Evolutionary conservation across 2,329 filamentous ascomycete genomes (phyloP), one percentile per base, ranked within the genome.

Genomic region (Aphanoascus verrucosus): DNA sequence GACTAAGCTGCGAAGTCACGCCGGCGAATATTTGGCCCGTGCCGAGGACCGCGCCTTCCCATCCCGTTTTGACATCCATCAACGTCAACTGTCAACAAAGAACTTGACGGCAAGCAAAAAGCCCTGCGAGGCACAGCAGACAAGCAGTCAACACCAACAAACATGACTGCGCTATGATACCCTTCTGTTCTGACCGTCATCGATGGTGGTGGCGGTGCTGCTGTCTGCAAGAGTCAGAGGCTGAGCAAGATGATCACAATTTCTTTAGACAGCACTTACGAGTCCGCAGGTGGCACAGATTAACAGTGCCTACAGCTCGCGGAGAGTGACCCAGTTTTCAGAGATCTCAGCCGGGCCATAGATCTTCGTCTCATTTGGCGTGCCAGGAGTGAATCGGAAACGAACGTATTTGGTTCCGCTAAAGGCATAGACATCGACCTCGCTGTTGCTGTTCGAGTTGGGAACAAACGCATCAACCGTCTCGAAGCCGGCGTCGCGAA

Each of bases 361-460:
- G 42, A 46, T 41, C 32, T 34, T 9, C 42, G 32, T 19, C 32
- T 52, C 50, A 31, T 52, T 52, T 28, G 50, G 35, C 19, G 50
- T 40, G 14, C 34, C 40, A 19, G 49, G 49, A n/a, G 15, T 40
- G 41, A 45, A 52, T 19, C 31, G 32, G 40, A 52, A 52, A 12
- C 49, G 49, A 11, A 52, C 41, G 28, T 52, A 52, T 11, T 45
- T 44, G 40, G 49, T 23, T 19, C 34, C 49, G 28, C 49, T 23
- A 31, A 52, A 52, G 11, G 41, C 49, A 40, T 52, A 52, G 17
- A 45, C 41, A 28, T 52, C 49, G 5, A 52, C 40, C n/a, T 52
- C 49, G 12, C 28, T 40, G 49, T 37, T 37, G 40, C 41, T 40
- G 5, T 44, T 40, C 11, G 42, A 45, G 41, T 52, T 52, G 3